phyloP scores from a whole-genome alignment of 805 yeast species.

The Candida endomychidarum region DNA sequence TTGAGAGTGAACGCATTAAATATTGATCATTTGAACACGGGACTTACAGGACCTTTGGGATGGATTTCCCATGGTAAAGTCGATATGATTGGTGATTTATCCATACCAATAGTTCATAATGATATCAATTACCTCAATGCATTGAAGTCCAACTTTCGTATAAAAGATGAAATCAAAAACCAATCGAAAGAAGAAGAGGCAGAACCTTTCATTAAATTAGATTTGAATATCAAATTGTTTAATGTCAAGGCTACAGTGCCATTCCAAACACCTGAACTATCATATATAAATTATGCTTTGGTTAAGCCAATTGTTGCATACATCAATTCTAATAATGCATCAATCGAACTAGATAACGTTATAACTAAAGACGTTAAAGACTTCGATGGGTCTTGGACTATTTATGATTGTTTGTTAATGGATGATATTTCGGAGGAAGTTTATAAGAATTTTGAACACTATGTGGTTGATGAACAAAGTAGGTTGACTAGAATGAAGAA shows the following conservation, averaged over 20 bases:
- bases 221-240: constrained; percentile 73
- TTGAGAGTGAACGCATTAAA: constrained; percentile 81
- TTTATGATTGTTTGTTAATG: constrained; percentile 87
- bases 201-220: constrained; percentile 62
- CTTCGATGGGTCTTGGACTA: constrained; percentile 96
- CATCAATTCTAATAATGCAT: constrained; percentile 85
- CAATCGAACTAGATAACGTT: constrained; percentile 82
- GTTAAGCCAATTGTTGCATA: constrained; percentile 94
- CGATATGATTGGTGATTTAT: constrained; percentile 89
- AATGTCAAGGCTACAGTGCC: constrained; percentile 91
- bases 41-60: constrained; percentile 92
- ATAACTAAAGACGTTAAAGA: constrained; percentile 77
- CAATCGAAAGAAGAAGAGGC: not conserved
- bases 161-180: not conserved
- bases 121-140: constrained; percentile 4
- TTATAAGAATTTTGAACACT: constrained; percentile 84
- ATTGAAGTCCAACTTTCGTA: constrained; percentile 6
- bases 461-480: constrained; percentile 84
- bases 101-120: constrained; percentile 50
- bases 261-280: constrained; percentile 77
- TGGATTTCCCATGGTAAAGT: constrained; percentile 94
- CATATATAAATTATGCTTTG: constrained; percentile 89
- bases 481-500: constrained; percentile 70
- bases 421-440: constrained; percentile 87
- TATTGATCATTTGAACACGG: constrained; percentile 87